Evolutionary conservation across 352 stramenopile species (phyloP).

Genomic region (Elongisporangium anandrum): DNA sequence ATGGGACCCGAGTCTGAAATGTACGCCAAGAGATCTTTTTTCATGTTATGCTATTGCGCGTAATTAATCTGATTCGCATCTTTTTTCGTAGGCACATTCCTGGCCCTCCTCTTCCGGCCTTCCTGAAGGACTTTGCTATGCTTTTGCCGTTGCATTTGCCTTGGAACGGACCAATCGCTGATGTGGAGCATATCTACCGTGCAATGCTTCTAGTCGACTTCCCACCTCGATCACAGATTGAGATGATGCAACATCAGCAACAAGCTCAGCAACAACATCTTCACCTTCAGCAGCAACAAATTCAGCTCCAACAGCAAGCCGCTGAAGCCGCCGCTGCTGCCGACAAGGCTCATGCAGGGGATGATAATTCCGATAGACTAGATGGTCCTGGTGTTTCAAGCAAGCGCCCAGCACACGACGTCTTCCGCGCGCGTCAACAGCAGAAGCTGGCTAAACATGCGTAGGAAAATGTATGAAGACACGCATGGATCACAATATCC

Average conservation of each 20-base stretch:
- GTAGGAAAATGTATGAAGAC: slow-evolving; percentile 23
- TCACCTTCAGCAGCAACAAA: slow-evolving; percentile 42
- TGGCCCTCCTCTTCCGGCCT: slow-evolving; percentile 75
- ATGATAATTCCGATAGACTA: slow-evolving; percentile 33
- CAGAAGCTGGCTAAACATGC: slow-evolving; percentile 80
- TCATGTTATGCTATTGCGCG: neutral
- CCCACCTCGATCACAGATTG: slow-evolving; percentile 60
- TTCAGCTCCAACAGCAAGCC: slow-evolving; percentile 41
- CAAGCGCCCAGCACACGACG: slow-evolving; percentile 81
- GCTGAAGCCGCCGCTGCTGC: slow-evolving; percentile 30
- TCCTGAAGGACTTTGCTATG: slow-evolving; percentile 78
- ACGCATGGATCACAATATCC: slow-evolving; percentile 1
- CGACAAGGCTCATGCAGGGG: slow-evolving; percentile 26
- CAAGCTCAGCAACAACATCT: slow-evolving; percentile 64
- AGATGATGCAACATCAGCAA: slow-evolving; percentile 63
- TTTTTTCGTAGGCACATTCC: slow-evolving; percentile 45
- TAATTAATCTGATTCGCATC: neutral
- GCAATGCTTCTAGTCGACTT: slow-evolving; percentile 83
- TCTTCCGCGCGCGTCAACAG: slow-evolving; percentile 83
- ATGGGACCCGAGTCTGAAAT: slow-evolving; percentile 42
- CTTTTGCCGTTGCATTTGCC: slow-evolving; percentile 76
- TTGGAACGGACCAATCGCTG: slow-evolving; percentile 86
- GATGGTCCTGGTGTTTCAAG: slow-evolving; percentile 50
- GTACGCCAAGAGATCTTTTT: slow-evolving; percentile 14
- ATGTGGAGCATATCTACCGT: slow-evolving; percentile 84